Evolutionary conservation across 805 yeast species (phyloP).

Genomic region (Suhomyces faveliae): DNA sequence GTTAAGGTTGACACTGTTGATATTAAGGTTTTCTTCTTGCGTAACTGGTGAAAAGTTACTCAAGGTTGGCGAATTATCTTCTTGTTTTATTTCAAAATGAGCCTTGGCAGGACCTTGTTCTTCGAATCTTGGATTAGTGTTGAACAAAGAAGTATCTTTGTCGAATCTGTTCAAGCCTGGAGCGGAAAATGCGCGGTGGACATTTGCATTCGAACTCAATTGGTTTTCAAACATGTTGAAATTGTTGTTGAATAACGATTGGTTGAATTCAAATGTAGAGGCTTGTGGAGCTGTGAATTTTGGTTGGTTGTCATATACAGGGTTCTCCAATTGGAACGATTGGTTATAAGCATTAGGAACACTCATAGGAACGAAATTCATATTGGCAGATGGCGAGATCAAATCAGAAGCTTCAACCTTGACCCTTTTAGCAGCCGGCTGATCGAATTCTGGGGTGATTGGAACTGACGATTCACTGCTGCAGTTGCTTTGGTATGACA

Average conservation of each 20-base stretch:
- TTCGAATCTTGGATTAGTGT: conserved; percentile 6
- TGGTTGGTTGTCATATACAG: neutral
- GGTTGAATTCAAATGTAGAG: conserved; percentile 14
- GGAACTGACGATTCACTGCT: conserved; percentile 6
- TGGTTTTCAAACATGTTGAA: conserved; percentile 11
- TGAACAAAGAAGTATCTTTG: conserved; percentile 10
- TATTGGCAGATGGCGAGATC: conserved; percentile 7
- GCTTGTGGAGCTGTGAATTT: conserved; percentile 12
- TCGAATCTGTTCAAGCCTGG: conserved; percentile 16
- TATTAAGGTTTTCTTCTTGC: neutral
- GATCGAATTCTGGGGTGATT: conserved; percentile 12
- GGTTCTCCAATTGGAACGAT: neutral
- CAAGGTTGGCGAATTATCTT: neutral
- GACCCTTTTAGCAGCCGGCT: conserved; percentile 13
- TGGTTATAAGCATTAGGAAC: neutral
- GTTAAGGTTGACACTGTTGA: conserved; percentile 1
- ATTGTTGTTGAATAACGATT: conserved; percentile 10
- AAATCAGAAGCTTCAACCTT: conserved; percentile 11
- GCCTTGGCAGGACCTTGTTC: neutral
- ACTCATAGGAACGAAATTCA: conserved; percentile 3
- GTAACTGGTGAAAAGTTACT: neutral
- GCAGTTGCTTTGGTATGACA: conserved; percentile 8
- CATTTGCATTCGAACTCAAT: neutral
- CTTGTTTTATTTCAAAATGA: neutral
- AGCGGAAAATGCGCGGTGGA: conserved; percentile 15